Evolutionary conservation across 352 stramenopile species (phyloP).

Genomic region (Elongisporangium undulatum): DNA sequence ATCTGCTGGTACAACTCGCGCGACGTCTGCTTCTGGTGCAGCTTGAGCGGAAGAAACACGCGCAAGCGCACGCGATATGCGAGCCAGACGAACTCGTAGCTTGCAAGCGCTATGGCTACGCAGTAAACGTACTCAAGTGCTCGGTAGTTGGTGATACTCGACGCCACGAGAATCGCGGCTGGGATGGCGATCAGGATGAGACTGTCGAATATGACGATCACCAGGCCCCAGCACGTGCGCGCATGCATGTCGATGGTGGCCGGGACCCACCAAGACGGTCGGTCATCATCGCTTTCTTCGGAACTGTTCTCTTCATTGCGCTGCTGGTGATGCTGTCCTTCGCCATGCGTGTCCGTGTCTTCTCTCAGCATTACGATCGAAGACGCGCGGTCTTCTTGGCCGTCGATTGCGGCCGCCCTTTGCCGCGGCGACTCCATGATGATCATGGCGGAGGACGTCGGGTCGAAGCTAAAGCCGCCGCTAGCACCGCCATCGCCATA

Average conservation of each 20-base stretch:
- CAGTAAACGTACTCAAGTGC: conserved; percentile 48
- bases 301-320: not conserved
- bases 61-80: conserved; percentile 47
- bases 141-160: conserved; percentile 27
- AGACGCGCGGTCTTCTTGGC: not conserved
- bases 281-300: not conserved
- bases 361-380: conserved; percentile 8
- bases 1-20: conserved; percentile 66
- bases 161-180: conserved; percentile 23
- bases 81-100: conserved; percentile 58
- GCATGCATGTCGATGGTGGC: conserved; percentile 10
- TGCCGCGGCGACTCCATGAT: not conserved
- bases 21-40: conserved; percentile 66
- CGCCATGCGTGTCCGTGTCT: not conserved
- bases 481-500: not conserved
- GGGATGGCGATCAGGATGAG: conserved; percentile 27
- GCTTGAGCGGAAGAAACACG: conserved; percentile 59
- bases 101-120: conserved; percentile 33
- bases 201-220: conserved; percentile 25
- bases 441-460: not conserved
- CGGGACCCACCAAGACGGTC: conserved; percentile 33
- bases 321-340: conserved; percentile 1
- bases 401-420: not conserved
- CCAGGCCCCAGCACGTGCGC: conserved; percentile 18
- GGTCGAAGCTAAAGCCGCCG: not conserved